These are phyloP conservation scores for Colletotrichum horii DNA, from an alignment of 2,329 filamentous ascomycete species.

Conservation along the genomic window DNA sequence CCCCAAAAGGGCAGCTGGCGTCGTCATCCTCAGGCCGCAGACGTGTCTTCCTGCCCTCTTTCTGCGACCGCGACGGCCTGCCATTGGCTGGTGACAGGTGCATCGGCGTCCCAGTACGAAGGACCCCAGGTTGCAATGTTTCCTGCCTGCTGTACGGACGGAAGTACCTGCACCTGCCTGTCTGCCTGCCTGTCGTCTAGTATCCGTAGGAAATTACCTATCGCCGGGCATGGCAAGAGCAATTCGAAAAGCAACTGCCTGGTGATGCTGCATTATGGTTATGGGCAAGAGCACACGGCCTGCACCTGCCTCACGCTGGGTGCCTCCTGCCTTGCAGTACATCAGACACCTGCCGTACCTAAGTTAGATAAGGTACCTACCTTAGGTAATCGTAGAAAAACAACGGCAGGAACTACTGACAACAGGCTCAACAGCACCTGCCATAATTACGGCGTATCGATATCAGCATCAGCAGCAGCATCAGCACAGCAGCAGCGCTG, in stretches of 20 bases:
- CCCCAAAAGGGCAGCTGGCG: slow-evolving; percentile 18
- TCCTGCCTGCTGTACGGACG: neutral
- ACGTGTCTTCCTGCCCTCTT: neutral
- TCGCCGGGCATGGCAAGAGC: neutral
- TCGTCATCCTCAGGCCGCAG: slow-evolving; percentile 21
- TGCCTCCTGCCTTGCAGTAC: rapidly evolving
- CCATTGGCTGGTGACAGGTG: neutral
- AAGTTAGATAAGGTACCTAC: no score
- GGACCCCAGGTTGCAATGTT: neutral
- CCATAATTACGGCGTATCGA: neutral
- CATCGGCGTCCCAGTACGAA: neutral
- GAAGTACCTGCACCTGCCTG: neutral
- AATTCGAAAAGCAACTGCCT: neutral
- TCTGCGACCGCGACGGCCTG: neutral
- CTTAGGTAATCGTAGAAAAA: neutral
- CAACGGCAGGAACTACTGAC: neutral
- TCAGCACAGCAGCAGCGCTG: neutral
- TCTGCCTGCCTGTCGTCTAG: neutral
- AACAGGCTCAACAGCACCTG: neutral
- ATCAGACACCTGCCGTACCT: neutral
- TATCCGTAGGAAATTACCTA: neutral
- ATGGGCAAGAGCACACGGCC: neutral
- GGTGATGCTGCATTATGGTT: neutral
- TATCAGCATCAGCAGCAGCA: neutral
- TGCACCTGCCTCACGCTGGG: neutral